Conservation (phyloP, 2,329 filamentous ascomycete genomes). For the Colletotrichum falcatum region DNA sequence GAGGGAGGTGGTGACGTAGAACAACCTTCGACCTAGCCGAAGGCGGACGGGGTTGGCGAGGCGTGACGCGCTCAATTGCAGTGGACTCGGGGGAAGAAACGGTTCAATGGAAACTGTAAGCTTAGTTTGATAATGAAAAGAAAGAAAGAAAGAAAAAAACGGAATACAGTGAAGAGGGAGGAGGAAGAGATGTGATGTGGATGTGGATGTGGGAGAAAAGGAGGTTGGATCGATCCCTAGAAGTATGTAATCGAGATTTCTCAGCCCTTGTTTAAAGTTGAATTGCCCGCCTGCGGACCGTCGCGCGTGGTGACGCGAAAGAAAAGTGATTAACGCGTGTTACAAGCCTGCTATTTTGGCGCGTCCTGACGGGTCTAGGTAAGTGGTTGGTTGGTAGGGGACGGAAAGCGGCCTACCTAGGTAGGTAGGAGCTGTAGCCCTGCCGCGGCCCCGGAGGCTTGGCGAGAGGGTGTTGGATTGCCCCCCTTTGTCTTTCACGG, state of each 20-base stretch:
- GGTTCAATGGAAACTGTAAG: background rate
- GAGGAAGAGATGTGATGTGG: background rate
- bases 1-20: slow-evolving; percentile 18
- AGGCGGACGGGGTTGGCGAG: slow-evolving; percentile 1
- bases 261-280: slow-evolving; percentile 12
- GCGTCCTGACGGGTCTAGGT: slow-evolving; percentile 31
- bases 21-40: slow-evolving; percentile 16
- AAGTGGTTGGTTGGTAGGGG: slow-evolving; percentile 2
- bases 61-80: slow-evolving; percentile 20
- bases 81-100: background rate
- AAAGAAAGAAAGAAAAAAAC: too few species aligned
- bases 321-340: slow-evolving; percentile 31
- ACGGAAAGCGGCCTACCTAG: slow-evolving; percentile 17
- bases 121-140: background rate
- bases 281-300: slow-evolving; percentile 31
- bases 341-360: slow-evolving; percentile 22
- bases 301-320: slow-evolving; percentile 36
- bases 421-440: slow-evolving; percentile 37
- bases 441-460: slow-evolving; percentile 24
- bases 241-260: slow-evolving; percentile 30
- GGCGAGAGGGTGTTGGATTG: background rate
- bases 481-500: slow-evolving; percentile 11
- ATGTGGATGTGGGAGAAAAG: slow-evolving; percentile 2
- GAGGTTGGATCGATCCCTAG: slow-evolving; percentile 14
- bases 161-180: background rate